These are phyloP conservation scores for Pichia californica DNA, from an alignment of 805 yeast genomes.

Conservation along the genomic window DNA sequence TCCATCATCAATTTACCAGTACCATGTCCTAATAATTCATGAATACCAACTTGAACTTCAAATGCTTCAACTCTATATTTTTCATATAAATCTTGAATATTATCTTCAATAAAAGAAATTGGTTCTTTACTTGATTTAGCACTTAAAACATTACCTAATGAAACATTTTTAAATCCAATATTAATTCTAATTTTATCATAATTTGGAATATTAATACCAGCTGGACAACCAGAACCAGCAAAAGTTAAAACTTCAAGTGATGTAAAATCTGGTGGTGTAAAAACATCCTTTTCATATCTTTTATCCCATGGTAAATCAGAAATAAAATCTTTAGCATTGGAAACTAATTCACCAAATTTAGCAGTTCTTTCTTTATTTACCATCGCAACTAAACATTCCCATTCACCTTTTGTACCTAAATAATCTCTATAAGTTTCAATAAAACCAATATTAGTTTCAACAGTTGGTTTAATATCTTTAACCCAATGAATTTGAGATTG, in stretches of 20 bases:
- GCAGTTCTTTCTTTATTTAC: conserved; percentile 82
- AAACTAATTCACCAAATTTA: conserved; percentile 66
- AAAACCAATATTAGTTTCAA: conserved; percentile 81
- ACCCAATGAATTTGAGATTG: conserved; percentile 85
- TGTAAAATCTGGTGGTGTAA: conserved; percentile 89
- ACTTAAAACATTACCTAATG: conserved; percentile 77
- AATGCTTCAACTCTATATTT: conserved; percentile 76
- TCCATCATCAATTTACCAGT: conserved; percentile 73
- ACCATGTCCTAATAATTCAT: conserved; percentile 88
- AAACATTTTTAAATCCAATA: conserved; percentile 83
- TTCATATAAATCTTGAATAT: conserved; percentile 51
- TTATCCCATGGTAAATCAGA: conserved; percentile 69
- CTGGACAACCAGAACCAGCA: conserved; percentile 87
- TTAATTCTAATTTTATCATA: conserved; percentile 83
- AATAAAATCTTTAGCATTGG: conserved; percentile 59
- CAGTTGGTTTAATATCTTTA: conserved; percentile 72
- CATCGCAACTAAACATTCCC: conserved; percentile 89
- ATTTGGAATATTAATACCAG: conserved; percentile 90
- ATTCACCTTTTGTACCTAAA: conserved; percentile 85
- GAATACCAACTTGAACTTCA: conserved; percentile 92
- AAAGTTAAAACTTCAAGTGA: conserved; percentile 84
- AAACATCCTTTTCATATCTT: conserved; percentile 73
- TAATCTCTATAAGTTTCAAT: conserved; percentile 93
- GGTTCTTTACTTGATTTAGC: conserved; percentile 67
- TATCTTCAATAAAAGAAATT: conserved; percentile 54